Evolutionary conservation across 208 protist species (phyloP).

Genomic region (Trypanosoma cruzi): DNA sequence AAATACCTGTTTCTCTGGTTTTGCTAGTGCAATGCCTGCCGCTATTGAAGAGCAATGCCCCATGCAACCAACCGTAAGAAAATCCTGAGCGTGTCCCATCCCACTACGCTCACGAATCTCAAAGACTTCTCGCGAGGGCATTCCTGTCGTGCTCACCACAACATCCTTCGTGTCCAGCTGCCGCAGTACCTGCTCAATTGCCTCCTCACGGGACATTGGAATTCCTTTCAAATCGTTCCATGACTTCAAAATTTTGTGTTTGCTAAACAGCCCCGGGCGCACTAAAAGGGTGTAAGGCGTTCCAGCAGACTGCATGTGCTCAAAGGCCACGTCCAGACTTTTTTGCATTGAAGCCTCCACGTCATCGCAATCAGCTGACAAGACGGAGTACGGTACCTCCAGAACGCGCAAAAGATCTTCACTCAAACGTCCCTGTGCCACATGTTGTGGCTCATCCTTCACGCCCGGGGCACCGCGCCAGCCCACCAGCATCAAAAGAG

Average conservation of each 20-base stretch:
- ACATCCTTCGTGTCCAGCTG: conserved; percentile 57
- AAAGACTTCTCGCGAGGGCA: conserved; percentile 65
- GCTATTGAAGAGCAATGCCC: conserved; percentile 71
- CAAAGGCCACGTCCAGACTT: conserved; percentile 52
- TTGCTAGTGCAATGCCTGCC: conserved; percentile 66
- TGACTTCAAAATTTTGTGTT: conserved; percentile 45
- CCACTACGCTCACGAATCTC: conserved; percentile 50
- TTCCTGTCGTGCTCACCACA: conserved; percentile 80
- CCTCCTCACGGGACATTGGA: conserved; percentile 57
- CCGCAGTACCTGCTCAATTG: conserved; percentile 69
- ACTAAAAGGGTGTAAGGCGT: conserved; percentile 82
- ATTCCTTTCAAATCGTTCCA: conserved; percentile 31
- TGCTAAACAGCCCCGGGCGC: conserved; percentile 48
- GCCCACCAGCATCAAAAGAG: conserved; percentile 82
- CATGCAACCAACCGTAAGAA: conserved; percentile 77
- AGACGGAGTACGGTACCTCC: conserved; percentile 67
- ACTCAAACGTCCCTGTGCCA: conserved; percentile 62
- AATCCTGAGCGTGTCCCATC: conserved; percentile 46
- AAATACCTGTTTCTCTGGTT: conserved; percentile 59
- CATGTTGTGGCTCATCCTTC: conserved; percentile 75
- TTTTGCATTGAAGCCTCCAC: conserved; percentile 48
- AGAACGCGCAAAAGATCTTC: conserved; percentile 50
- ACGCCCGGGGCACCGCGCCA: conserved; percentile 67
- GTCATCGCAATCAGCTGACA: conserved; percentile 52
- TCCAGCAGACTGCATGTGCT: conserved; percentile 47